Evolutionary conservation across 1,284 basidiomycete genomes (phyloP), one percentile per base, ranked within the genome.

Genomic region (Ganoderma lucidum): DNA sequence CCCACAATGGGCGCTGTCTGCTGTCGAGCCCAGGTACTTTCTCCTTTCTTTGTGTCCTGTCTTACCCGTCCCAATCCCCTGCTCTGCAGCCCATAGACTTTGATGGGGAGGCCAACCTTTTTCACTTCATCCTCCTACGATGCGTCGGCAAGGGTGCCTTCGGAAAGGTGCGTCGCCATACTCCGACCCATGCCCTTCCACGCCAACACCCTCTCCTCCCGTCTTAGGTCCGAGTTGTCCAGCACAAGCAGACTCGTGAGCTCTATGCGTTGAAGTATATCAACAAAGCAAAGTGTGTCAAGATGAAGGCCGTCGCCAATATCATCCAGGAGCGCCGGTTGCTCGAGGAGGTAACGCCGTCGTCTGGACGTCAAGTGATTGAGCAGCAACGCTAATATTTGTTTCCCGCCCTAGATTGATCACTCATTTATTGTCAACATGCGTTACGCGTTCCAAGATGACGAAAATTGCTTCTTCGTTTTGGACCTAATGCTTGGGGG

Each of bases 391-490:
- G 35, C 63, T 56, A 19, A 41, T 32, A 30, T 14, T 30, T 35
- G 48, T 53, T 39, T 4, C 8, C n/a, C 15, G 9, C 45, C 28
- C 59, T 72, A 98, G 95, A 93, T 98, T 76, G 97, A 99, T 82
- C 96, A 97, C 75, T 95, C 97, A 0, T 99, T 95, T 78, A 92
- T 99, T 65, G 97, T 98, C 80, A 99, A 99, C 81, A 78, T 99
- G 79, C 91, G 97, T 62, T 99, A 99, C 80, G 97, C 97, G 19
- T 99, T 99, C 80, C 97, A 99, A 80, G 97, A 99, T 79, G 97
- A 99, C 78, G 97, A 99, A 80, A 99, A 99, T 80, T 96, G 97
- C 77, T 99, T 99, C 86, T 99, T 99, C 80, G 97, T 99, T 19
- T 83, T 99, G 73, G 97, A 99, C 83, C 87, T 99, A 67, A 99